Evolutionary conservation across 495 filamentous ascomycete genomes (phyloP), one percentile per base, ranked within the genome.

Genomic region (Parathielavia hyrcaniae): DNA sequence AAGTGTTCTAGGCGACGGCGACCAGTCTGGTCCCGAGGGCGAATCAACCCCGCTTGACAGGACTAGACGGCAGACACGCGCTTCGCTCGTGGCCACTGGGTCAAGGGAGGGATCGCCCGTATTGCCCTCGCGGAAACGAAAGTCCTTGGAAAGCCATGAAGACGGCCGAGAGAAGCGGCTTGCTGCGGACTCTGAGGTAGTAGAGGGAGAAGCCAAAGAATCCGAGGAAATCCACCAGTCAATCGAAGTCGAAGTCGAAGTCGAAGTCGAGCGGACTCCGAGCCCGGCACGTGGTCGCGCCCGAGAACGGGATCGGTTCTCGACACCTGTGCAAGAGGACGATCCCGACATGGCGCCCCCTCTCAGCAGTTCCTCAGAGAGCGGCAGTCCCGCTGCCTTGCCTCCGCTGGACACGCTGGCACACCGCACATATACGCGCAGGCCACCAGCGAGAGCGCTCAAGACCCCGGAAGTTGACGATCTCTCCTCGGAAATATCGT

Each of bases 311-410:
- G 59, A 46, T 50, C 64, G 58, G 0, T 50, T 64, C 30, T 64
- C 60, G 13, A 63, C 65, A 19, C 67, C 66, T 36, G 48, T 12
- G 35, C 57, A 59, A 26, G 46, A 66, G 55, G 67, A 75, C 57
- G 71, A 73, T 38, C 72, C 72, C 11, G 66, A 75, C 46, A 69
- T 75, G 64, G 77, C 75, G 0, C 77, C 76, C 22, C 77, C 77
- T 3, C 50, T 70, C 8, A 77, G 75, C 58, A 68, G 68, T 30
- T 71, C 71, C 19, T 75, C 73, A 4, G 65, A 64, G 19, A 70
- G 53, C 35, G 53, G 58, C 11, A 71, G 69, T 19, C 71, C 71
- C 1, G 57, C 72, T 16, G 62, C 69, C 11, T 74, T 67, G 67
- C 76, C 77, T 4, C 65, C 74, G 11, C 61, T 78, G 1, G 69